These are phyloP conservation scores for Anisogramma anomala DNA, from an alignment of 2,329 filamentous ascomycete species.

Conservation along the genomic window DNA sequence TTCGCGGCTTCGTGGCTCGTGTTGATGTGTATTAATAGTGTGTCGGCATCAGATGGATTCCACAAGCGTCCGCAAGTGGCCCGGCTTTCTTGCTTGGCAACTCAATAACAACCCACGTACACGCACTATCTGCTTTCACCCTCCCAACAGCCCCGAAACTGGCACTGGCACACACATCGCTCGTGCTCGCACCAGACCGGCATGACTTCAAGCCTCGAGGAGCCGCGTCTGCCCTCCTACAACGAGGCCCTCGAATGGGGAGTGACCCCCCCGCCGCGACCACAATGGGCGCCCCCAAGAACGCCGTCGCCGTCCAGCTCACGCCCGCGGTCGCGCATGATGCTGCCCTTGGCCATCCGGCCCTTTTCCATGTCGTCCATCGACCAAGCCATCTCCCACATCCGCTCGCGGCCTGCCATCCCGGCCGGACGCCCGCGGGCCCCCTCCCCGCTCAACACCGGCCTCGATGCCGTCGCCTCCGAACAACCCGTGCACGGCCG, in stretches of 20 bases:
- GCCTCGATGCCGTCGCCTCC: neutral
- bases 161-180: too few relatives aligned
- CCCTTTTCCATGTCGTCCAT: slow-evolving; percentile 8
- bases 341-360: neutral
- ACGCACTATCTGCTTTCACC: too few relatives aligned
- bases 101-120: too few relatives aligned
- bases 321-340: neutral
- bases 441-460: neutral
- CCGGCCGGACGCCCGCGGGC: neutral
- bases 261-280: slow-evolving; percentile 5
- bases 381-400: neutral
- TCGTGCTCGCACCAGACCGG: too few relatives aligned
- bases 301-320: neutral
- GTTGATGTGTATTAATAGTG: too few relatives aligned
- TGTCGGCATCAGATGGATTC: too few relatives aligned
- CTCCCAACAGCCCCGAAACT: too few relatives aligned
- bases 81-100: too few relatives aligned
- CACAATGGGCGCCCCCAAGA: slow-evolving; percentile 7
- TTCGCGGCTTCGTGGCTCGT: too few relatives aligned
- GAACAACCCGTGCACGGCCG: neutral
- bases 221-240: slow-evolving; percentile 4
- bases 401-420: neutral
- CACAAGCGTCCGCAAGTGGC: too few relatives aligned
- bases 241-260: slow-evolving; percentile 8
- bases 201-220: neutral